A percentile compares a stretch with the other conserved stretches of the same genome.
Evolutionary conservation across 2,329 filamentous ascomycete genomes (phyloP).

Genomic region (Xylariaceae sp.): DNA sequence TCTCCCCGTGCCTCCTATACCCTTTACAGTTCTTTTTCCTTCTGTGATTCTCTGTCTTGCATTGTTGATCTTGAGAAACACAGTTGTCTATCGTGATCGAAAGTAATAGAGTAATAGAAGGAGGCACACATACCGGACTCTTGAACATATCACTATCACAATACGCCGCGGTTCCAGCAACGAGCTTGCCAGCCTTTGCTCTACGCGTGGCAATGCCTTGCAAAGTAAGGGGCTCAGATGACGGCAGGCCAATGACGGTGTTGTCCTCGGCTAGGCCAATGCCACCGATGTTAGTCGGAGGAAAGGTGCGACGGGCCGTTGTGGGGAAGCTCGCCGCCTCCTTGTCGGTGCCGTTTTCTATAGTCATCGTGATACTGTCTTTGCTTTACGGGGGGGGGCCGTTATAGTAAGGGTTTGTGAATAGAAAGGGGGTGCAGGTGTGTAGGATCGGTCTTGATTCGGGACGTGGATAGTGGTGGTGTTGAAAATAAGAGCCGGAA

Average conservation of each 20-base stretch:
- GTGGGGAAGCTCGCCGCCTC: slow-evolving; percentile 10
- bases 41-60: no score
- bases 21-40: no score
- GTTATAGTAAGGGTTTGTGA: no score
- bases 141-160: slow-evolving; percentile 83
- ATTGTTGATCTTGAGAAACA: no score
- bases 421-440: no score
- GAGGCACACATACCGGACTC: slow-evolving; percentile 51
- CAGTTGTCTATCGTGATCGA: no score
- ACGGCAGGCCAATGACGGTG: slow-evolving; percentile 18
- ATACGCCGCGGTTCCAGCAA: slow-evolving; percentile 71
- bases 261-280: slow-evolving; percentile 21
- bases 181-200: slow-evolving; percentile 65
- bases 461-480: not conserved
- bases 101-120: not conserved
- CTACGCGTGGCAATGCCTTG: slow-evolving; percentile 65
- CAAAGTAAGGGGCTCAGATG: slow-evolving; percentile 48
- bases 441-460: not conserved
- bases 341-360: slow-evolving; percentile 7
- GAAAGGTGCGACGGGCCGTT: slow-evolving; percentile 5
- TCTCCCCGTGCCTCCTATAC: not conserved
- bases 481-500: slow-evolving; percentile 22
- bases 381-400: not conserved
- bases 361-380: slow-evolving; percentile 3
- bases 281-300: slow-evolving; percentile 21